These are phyloP conservation scores for Xylaria bambusicola DNA, from an alignment of 495 filamentous ascomycete genomes.

Conservation along the genomic window DNA sequence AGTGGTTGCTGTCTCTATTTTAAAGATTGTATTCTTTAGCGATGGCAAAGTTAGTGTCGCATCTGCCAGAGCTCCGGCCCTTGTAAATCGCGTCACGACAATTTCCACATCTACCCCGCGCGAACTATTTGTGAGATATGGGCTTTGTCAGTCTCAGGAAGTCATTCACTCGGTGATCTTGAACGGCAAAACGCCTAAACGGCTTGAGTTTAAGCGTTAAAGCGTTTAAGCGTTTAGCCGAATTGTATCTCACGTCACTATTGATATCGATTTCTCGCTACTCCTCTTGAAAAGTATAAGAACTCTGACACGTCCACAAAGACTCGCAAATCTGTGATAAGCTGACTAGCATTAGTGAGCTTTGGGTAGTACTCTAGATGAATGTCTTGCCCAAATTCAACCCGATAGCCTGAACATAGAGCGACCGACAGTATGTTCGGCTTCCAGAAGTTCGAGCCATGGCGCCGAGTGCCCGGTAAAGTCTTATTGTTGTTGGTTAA, in stretches of 20 bases:
- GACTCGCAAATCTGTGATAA: not conserved
- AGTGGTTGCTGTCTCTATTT: not conserved
- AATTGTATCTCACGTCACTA: not conserved
- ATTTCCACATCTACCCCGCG: too few relatives aligned
- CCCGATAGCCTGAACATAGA: not conserved
- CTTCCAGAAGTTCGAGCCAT: constrained; percentile 18
- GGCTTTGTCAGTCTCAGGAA: too few relatives aligned
- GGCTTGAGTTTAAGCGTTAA: not conserved
- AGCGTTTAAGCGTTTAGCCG: constrained; percentile 1
- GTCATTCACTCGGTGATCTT: not conserved
- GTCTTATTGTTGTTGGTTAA: constrained; percentile 32
- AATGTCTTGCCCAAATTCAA: not conserved
- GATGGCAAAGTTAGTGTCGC: too few relatives aligned
- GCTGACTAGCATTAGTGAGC: not conserved
- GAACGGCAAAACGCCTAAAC: not conserved
- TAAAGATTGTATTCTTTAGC: not conserved
- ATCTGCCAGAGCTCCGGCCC: not conserved
- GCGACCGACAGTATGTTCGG: constrained; percentile 7
- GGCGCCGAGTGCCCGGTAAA: constrained; percentile 26
- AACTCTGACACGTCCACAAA: not conserved
- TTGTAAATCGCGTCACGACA: too few relatives aligned
- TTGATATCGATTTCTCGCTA: not conserved
- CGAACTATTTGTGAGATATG: too few relatives aligned
- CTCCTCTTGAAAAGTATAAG: not conserved
- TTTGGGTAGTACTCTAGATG: not conserved